Evolutionary conservation across 805 yeast genomes (phyloP).

Genomic region (Nakazawaea wyomingensis): DNA sequence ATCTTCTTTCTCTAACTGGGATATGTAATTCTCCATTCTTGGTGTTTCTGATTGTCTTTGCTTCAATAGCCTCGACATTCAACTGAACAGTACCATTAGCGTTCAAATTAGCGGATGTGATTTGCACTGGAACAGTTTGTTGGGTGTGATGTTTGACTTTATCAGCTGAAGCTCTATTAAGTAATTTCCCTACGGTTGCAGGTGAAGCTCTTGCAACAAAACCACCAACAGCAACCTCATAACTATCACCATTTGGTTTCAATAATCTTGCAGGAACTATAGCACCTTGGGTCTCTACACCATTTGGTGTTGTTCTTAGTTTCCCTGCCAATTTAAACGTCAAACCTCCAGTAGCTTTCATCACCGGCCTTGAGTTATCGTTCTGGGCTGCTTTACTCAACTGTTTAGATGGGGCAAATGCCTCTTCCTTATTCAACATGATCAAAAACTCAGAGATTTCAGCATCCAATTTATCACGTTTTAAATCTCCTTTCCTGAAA

Average conservation of each 20-base stretch:
- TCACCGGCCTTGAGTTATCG: slow-evolving; percentile 19
- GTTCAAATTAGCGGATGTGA: slow-evolving; percentile 3
- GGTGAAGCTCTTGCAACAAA: slow-evolving; percentile 21
- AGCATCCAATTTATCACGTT: slow-evolving; percentile 24
- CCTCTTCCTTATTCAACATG: slow-evolving; percentile 18
- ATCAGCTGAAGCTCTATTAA: slow-evolving; percentile 9
- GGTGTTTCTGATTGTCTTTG: slow-evolving; percentile 2
- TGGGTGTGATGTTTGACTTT: slow-evolving; percentile 13
- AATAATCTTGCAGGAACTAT: slow-evolving; percentile 68
- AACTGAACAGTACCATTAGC: slow-evolving; percentile 10
- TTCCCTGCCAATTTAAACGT: slow-evolving; percentile 67
- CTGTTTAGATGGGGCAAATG: slow-evolving; percentile 13
- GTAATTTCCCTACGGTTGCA: slow-evolving; percentile 3
- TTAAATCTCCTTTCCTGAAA: slow-evolving; percentile 21
- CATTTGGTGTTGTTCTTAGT: slow-evolving; percentile 65
- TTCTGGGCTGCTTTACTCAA: slow-evolving; percentile 19
- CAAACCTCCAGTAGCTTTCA: slow-evolving; percentile 74
- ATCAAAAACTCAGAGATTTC: slow-evolving; percentile 37
- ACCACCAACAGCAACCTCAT: slow-evolving; percentile 55
- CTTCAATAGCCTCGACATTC: slow-evolving; percentile 10
- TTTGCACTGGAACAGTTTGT: slow-evolving; percentile 11
- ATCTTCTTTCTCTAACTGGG: slow-evolving; percentile 1
- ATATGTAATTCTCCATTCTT: neutral
- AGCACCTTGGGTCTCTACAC: slow-evolving; percentile 44
- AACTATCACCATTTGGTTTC: slow-evolving; percentile 33